Evolutionary conservation across 768 basidiomycete species (phyloP).

Genomic region (Xerocomellus intermedius): DNA sequence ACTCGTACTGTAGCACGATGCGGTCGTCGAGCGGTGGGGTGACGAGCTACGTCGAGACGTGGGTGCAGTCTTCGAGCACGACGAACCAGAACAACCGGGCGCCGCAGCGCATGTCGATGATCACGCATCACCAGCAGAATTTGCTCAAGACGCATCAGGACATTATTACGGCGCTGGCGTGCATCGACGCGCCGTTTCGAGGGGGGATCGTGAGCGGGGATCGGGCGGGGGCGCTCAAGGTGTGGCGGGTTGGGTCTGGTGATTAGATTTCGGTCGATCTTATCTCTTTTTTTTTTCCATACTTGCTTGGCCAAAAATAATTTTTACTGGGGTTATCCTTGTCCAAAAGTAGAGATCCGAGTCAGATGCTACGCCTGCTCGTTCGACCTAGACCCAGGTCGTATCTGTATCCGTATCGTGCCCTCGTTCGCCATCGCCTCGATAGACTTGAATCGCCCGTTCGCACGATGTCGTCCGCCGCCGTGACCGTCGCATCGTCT

Average conservation of each 20-base stretch:
- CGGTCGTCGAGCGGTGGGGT: constrained; percentile 42
- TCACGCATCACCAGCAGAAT: constrained; percentile 80
- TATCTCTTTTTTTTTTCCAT: not conserved
- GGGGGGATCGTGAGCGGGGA: constrained; percentile 94
- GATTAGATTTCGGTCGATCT: constrained; percentile 28
- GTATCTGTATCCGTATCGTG: constrained; percentile 8
- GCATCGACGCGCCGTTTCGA: constrained; percentile 90
- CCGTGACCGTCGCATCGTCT: too few relatives aligned
- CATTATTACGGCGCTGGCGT: constrained; percentile 79
- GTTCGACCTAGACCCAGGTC: constrained; percentile 32
- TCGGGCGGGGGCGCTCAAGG: constrained; percentile 84
- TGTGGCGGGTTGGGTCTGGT: constrained; percentile 72
- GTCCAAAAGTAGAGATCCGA: constrained; percentile 28
- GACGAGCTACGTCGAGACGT: constrained; percentile 62
- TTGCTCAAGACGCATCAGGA: constrained; percentile 88
- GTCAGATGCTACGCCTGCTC: constrained; percentile 36
- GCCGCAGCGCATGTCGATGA: constrained; percentile 71
- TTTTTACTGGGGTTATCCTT: not conserved
- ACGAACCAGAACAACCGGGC: constrained; percentile 61
- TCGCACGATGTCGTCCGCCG: constrained; percentile 52
- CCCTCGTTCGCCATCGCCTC: constrained; percentile 19
- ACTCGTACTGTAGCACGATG: constrained; percentile 24
- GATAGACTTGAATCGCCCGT: constrained; percentile 2
- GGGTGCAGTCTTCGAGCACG: constrained; percentile 44
- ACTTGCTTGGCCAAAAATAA: not conserved